Percentiles rank a stretch among this genome's conserved stretches.
These are phyloP conservation scores for Sugiyamaella chiloensis DNA, from an alignment of 805 yeast species.

Conservation along the genomic window DNA sequence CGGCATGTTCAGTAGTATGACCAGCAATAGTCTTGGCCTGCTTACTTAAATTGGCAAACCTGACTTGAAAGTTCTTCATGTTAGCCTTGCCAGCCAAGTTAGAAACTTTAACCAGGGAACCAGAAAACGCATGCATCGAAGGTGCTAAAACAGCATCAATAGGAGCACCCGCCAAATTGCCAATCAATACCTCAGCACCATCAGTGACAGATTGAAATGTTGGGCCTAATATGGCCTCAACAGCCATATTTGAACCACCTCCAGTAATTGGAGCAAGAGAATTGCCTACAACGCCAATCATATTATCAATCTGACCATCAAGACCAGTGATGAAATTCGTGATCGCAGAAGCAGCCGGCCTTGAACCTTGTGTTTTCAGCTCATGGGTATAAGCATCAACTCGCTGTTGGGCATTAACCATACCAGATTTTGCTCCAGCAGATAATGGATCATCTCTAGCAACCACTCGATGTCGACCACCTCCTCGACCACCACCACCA, in stretches of 20 bases:
- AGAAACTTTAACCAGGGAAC: constrained; percentile 9
- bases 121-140: constrained; percentile 14
- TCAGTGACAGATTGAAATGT: constrained; percentile 24
- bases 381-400: constrained; percentile 8
- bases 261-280: constrained; percentile 17
- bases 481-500: not conserved
- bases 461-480: not conserved
- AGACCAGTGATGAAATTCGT: constrained; percentile 22
- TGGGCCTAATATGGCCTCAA: constrained; percentile 20
- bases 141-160: constrained; percentile 17
- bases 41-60: constrained; percentile 7
- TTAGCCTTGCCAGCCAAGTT: constrained; percentile 11
- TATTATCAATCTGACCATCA: constrained; percentile 27
- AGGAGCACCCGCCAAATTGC: constrained; percentile 20
- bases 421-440: constrained; percentile 15
- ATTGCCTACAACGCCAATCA: constrained; percentile 16
- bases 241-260: constrained; percentile 17
- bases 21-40: constrained; percentile 8
- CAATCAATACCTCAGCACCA: constrained; percentile 26
- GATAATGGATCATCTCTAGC: constrained; percentile 7
- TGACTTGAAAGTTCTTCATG: constrained; percentile 8
- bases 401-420: constrained; percentile 20
- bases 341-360: constrained; percentile 20
- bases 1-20: not conserved
- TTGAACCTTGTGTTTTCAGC: constrained; percentile 10